These are phyloP conservation scores for Calocybe cyanea DNA, from an alignment of 768 basidiomycete genomes.

Conservation along the genomic window DNA sequence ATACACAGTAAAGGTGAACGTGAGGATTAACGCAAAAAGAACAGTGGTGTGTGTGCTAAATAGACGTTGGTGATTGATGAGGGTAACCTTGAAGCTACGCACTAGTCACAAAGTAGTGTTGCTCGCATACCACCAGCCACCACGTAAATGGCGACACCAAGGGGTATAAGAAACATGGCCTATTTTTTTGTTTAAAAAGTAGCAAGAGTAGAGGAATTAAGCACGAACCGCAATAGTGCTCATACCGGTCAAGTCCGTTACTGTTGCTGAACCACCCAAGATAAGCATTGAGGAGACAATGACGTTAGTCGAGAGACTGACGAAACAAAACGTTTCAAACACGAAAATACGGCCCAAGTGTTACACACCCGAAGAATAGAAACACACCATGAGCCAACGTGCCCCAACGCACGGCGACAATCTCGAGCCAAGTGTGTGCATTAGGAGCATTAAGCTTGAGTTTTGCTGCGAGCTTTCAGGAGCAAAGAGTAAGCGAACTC, in stretches of 20 bases:
- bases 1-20: conserved; percentile 75
- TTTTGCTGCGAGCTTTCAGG: conserved; percentile 73
- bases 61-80: background rate
- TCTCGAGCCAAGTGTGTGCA: conserved; percentile 87
- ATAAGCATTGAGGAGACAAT: conserved; percentile 88
- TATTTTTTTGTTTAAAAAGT: conserved; percentile 13
- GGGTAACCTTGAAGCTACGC: conserved; percentile 21
- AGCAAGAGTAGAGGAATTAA: conserved; percentile 14
- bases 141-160: conserved; percentile 87
- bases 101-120: conserved; percentile 85
- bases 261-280: conserved; percentile 82
- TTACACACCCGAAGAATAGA: conserved; percentile 76
- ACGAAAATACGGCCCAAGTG: background rate
- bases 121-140: conserved; percentile 86
- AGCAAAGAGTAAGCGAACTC: background rate
- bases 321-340: background rate
- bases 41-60: conserved; percentile 81
- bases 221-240: conserved; percentile 60
- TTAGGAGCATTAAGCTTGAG: conserved; percentile 89
- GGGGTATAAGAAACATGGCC: conserved; percentile 88
- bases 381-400: conserved; percentile 74
- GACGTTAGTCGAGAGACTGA: conserved; percentile 80
- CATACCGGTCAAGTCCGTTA: conserved; percentile 87
- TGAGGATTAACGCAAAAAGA: conserved; percentile 82
- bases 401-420: conserved; percentile 81